Evolutionary conservation across 2,329 filamentous ascomycete genomes (phyloP), one percentile per base, ranked within the genome.

Genomic region (Drechslerella coelobrocha): DNA sequence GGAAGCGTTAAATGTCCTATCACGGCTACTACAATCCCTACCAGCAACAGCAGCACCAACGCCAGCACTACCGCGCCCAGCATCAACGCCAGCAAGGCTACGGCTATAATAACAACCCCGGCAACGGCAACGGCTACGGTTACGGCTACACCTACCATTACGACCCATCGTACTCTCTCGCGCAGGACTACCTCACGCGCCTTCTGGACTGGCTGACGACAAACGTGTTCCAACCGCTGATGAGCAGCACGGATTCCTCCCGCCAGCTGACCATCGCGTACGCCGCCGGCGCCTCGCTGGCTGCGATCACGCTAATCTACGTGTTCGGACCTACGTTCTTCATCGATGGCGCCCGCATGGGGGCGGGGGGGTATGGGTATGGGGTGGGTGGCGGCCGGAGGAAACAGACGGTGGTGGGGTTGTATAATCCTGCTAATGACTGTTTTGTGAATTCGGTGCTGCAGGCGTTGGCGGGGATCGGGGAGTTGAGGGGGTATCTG

Each of bases 241-340:
- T 59, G 19, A 37, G 56, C 31, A 19, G 48, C 2, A 24, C 48
- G 27, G 65, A 69, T 12, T 61, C 41, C n/a, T 21, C 94, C 78
- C 92, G 89, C 82, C 87, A 88, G 61, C 84, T 91, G 68, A 92
- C 89, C 6, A 89, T 94, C 76, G 91, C 91, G 75, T 99, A 99
- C 81, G 94, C 94, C 77, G 94, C 93, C 68, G 93, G 93, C 75
- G 94, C 93, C 71, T 96, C 92, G 60, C 88, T 99, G 73, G 94
- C 94, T 61, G 94, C 94, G 72, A 90, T 96, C 73, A 93, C 94
- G 29, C 86, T 97, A 65, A 90, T 97, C 78, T 99, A 97, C 80
- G 93, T 97, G 75, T 97, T 99, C 80, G 92, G 89, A 7, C 94
- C 94, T n/a, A 97, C 92, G 56, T 97, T 93, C 80, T 90, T 96